A percentile compares a stretch with the other conserved stretches of the same genome.
These are phyloP conservation scores for Salvia rosmarinus DNA, from an alignment of 257 asterid genomes.

Conservation along the genomic window DNA sequence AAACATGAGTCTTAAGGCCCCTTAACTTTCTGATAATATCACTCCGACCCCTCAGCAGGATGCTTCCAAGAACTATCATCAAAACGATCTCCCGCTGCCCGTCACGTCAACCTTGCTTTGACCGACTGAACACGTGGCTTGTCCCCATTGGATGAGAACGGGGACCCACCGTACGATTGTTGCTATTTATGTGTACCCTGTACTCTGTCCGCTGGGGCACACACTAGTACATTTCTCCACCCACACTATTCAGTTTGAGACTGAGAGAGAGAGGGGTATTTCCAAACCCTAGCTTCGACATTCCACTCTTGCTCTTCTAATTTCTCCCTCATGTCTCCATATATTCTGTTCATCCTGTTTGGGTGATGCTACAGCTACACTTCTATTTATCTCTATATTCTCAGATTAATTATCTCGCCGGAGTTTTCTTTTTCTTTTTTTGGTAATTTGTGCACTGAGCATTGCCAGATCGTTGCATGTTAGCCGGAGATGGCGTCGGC, in stretches of 20 bases:
- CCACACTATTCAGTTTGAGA: constrained; percentile 2
- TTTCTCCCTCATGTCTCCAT: not conserved
- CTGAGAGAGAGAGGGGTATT: constrained; percentile 2
- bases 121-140: constrained; percentile 26
- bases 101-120: constrained; percentile 47
- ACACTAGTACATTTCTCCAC: constrained; percentile 28
- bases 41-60: constrained; percentile 26
- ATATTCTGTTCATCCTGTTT: too few species aligned
- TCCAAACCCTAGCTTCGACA: constrained; percentile 42
- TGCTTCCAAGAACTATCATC: constrained; percentile 45
- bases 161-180: constrained; percentile 38
- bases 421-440: not conserved
- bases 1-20: constrained; percentile 32
- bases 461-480: constrained; percentile 37
- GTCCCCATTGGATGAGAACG: constrained; percentile 22
- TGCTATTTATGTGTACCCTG: constrained; percentile 42
- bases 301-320: constrained; percentile 3
- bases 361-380: not conserved
- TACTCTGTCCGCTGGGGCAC: constrained; percentile 36
- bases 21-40: not conserved
- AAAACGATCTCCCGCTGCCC: constrained; percentile 36
- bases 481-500: constrained; percentile 71
- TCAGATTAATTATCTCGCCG: not conserved
- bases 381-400: not conserved
- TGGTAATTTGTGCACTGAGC: not conserved